phyloP scores from a whole-genome alignment of 768 basidiomycete genomes.

The Leucocoprinus sp. region DNA sequence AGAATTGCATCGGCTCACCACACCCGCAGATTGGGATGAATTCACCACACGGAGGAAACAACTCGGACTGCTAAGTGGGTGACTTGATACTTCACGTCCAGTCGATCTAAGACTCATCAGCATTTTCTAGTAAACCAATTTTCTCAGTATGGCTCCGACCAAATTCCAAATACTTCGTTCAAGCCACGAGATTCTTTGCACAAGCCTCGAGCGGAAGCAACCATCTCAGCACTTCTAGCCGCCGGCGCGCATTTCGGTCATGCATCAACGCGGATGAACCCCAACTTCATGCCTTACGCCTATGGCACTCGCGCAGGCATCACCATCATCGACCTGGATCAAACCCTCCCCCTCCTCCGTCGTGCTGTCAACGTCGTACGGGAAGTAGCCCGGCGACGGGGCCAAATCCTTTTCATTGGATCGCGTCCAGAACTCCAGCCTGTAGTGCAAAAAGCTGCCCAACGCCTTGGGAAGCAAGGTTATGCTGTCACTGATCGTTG shows the following conservation, averaged over 20 bases:
- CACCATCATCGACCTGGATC: constrained; percentile 91
- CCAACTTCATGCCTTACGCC: constrained; percentile 85
- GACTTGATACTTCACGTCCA: constrained; percentile 11
- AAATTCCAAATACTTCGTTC: constrained; percentile 57
- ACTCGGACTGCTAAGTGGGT: constrained; percentile 46
- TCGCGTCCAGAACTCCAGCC: constrained; percentile 73
- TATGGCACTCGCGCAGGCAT: constrained; percentile 88
- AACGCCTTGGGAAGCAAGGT: constrained; percentile 70
- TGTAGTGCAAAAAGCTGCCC: constrained; percentile 69
- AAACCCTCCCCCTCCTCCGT: constrained; percentile 84
- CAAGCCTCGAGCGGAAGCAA: constrained; percentile 59
- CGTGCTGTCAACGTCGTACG: constrained; percentile 85
- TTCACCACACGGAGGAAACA: constrained; percentile 55
- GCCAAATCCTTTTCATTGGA: constrained; percentile 85
- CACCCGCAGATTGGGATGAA: constrained; percentile 55
- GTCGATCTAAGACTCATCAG: constrained; percentile 14
- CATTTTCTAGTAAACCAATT: constrained; percentile 53
- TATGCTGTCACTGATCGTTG: constrained; percentile 84
- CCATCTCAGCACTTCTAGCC: constrained; percentile 85
- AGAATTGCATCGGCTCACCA: constrained; percentile 26
- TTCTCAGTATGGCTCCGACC: constrained; percentile 69
- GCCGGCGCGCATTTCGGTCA: constrained; percentile 94
- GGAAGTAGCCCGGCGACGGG: constrained; percentile 71
- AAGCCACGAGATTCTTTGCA: constrained; percentile 66
- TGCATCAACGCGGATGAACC: constrained; percentile 73